phyloP scores from a whole-genome alignment of 352 stramenopile genomes.

The Elongisporangium anandrum region DNA sequence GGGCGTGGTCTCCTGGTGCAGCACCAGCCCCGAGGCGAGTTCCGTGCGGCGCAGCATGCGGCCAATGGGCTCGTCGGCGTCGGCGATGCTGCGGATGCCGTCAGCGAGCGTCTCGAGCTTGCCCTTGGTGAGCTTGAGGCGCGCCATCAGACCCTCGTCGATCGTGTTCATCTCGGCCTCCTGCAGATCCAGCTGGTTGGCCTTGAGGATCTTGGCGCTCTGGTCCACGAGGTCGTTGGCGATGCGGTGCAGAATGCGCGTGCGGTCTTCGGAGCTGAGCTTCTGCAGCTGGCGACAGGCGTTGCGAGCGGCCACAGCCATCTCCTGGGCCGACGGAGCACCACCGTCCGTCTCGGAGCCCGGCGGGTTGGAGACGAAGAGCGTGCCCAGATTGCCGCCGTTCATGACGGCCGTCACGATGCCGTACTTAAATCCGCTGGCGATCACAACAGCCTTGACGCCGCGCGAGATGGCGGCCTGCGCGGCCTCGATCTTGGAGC shows the following conservation, averaged over 20 bases:
- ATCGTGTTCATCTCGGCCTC: constrained; percentile 62
- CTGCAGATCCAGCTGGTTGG: constrained; percentile 91
- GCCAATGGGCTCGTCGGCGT: constrained; percentile 70
- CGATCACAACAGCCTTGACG: constrained; percentile 92
- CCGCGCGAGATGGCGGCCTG: constrained; percentile 85
- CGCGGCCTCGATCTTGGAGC: constrained; percentile 91
- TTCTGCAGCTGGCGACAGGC: constrained; percentile 87
- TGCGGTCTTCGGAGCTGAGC: constrained; percentile 81
- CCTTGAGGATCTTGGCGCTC: constrained; percentile 84
- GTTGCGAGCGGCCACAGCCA: constrained; percentile 78
- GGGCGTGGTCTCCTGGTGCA: constrained; percentile 93
- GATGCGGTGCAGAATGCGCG: constrained; percentile 87
- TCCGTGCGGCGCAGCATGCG: constrained; percentile 83
- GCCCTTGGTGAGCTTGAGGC: constrained; percentile 84
- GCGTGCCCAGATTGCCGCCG: constrained; percentile 71
- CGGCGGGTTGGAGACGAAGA: constrained; percentile 79
- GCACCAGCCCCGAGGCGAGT: constrained; percentile 87
- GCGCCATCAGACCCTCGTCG: constrained; percentile 65
- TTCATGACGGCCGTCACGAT: constrained; percentile 89
- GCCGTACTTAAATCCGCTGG: constrained; percentile 91
- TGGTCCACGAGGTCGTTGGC: constrained; percentile 80
- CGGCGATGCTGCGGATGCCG: constrained; percentile 93
- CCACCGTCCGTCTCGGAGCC: constrained; percentile 16
- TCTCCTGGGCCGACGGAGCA: constrained; percentile 54
- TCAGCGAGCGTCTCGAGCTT: constrained; percentile 95